These are phyloP conservation scores for Exophiala bonariae DNA, from an alignment of 2,329 filamentous ascomycete genomes.

Conservation along the genomic window DNA sequence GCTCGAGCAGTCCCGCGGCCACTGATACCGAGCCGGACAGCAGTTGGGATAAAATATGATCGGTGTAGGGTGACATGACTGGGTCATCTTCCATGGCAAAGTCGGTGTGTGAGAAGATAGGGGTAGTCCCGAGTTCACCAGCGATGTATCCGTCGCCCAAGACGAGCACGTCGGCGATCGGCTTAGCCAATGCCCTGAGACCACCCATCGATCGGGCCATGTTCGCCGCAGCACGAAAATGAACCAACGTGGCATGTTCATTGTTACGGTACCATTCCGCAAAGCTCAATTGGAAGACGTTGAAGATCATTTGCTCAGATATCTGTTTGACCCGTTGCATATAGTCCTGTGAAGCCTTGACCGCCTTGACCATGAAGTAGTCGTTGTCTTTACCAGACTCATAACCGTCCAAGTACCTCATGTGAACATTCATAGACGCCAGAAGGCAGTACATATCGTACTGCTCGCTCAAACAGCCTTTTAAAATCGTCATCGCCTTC, in stretches of 20 bases:
- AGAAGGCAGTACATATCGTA: background rate
- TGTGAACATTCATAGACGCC: background rate
- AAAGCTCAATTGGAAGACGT: constrained; percentile 1
- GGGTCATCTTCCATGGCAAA: background rate
- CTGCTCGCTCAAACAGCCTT: background rate
- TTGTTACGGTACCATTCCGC: constrained; percentile 1
- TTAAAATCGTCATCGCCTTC: background rate
- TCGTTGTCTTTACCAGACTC: background rate
- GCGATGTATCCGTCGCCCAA: background rate
- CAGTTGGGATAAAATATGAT: background rate
- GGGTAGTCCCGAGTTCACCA: background rate
- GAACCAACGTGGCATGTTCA: background rate
- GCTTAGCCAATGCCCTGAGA: background rate
- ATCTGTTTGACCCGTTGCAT: background rate
- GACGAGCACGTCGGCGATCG: background rate
- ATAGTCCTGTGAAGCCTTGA: background rate
- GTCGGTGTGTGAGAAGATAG: background rate
- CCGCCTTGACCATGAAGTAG: background rate
- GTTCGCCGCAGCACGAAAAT: background rate
- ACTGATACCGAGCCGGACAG: background rate
- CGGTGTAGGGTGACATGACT: background rate
- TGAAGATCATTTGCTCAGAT: background rate
- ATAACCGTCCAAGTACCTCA: background rate
- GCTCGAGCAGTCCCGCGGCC: background rate
- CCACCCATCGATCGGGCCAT: background rate